Evolutionary conservation across 768 basidiomycete genomes (phyloP).

Genomic region (Nidularia pulvinata): DNA sequence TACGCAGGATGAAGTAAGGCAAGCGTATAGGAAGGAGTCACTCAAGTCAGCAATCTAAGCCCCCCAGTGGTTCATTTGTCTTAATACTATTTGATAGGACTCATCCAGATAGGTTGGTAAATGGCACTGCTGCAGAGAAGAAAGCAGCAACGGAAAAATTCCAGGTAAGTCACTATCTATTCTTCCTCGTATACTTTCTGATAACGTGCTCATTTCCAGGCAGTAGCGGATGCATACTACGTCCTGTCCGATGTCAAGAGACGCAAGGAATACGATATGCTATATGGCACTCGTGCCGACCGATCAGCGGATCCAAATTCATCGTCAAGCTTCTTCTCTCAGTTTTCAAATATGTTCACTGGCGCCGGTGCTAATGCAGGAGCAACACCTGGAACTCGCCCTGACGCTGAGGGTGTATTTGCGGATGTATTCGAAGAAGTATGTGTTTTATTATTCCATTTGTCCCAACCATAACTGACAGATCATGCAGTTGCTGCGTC

Average conservation of each 20-base stretch:
- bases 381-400: constrained; percentile 37
- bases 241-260: constrained; percentile 81
- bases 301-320: constrained; percentile 64
- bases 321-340: constrained; percentile 73
- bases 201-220: constrained; percentile 39
- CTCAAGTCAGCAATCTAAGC: constrained; percentile 44
- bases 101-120: constrained; percentile 84
- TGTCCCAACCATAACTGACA: neutral
- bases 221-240: constrained; percentile 94
- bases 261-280: constrained; percentile 68
- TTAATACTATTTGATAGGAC: constrained; percentile 49
- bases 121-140: constrained; percentile 71
- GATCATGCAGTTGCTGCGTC: constrained; percentile 61
- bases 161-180: constrained; percentile 46
- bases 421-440: constrained; percentile 94
- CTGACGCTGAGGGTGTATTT: constrained; percentile 82
- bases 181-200: constrained; percentile 1
- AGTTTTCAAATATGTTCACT: constrained; percentile 75
- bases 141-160: constrained; percentile 80
- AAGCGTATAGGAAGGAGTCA: constrained; percentile 82
- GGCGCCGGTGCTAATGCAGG: constrained; percentile 22
- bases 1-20: constrained; percentile 68
- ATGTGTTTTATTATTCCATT: constrained; percentile 10
- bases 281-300: constrained; percentile 61
- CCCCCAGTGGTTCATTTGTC: constrained; percentile 1